phyloP scores from a whole-genome alignment of 2,329 filamentous ascomycete genomes.

The Hymenoscyphus infarciens region DNA sequence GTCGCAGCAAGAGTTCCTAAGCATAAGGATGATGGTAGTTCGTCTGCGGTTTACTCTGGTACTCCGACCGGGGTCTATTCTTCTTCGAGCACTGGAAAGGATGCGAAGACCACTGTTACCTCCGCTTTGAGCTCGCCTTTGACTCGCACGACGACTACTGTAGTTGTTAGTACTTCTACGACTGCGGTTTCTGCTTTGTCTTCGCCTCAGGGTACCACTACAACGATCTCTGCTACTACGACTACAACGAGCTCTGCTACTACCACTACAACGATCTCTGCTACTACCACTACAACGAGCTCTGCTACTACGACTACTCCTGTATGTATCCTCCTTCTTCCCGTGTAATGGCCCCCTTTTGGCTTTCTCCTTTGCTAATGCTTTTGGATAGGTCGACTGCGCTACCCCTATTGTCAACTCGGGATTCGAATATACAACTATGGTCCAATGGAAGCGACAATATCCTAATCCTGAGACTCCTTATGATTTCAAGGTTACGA shows the following conservation, averaged over 20 bases:
- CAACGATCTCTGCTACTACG: neutral
- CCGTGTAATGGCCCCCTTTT: neutral
- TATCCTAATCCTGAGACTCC: neutral
- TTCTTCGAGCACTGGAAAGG: neutral
- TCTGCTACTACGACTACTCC: neutral
- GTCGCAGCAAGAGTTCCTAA: neutral
- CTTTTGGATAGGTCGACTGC: neutral
- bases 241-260: neutral
- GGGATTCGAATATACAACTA: neutral
- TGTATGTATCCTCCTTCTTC: neutral
- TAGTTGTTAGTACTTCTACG: neutral
- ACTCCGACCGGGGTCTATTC: neutral
- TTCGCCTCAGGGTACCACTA: neutral
- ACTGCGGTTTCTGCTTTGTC: neutral
- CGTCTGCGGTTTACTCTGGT: neutral
- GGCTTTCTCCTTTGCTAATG: neutral
- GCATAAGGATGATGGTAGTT: neutral
- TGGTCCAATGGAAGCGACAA: neutral
- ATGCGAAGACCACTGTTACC: neutral
- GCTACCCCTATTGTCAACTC: neutral
- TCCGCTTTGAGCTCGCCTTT: too few relatives aligned
- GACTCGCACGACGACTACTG: neutral
- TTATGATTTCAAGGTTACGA: neutral
- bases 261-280: neutral
- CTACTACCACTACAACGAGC: neutral